Evolutionary conservation across 257 asterid species (phyloP), one percentile per base, ranked within the genome.

Genomic region (Nicotiana attenuata): DNA sequence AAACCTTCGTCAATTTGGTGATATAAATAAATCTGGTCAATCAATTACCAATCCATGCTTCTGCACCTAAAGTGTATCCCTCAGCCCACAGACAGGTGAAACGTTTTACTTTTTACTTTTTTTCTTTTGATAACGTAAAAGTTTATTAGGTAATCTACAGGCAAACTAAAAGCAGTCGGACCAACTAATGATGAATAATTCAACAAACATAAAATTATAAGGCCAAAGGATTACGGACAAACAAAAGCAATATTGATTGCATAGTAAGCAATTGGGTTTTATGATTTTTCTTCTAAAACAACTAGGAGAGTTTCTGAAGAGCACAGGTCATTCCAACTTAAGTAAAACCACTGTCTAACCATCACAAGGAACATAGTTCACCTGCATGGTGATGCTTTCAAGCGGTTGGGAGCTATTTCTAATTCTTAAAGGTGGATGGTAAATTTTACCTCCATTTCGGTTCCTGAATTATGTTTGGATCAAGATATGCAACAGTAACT

Each of bases 101-200:
- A 68, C 31, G 2, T 38, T 67, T 38, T 10, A 38, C 55, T 5
- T 68, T 38, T 68, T 66, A 4, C 52, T n/a, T 38, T n/a, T 19
- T 35, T n/a, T 68, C 55, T 68, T 38, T 38, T 6, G 77, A 0
- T 38, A 38, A 38, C 31, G 45, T 38, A 68, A 38, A 38, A 68
- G 10, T 68, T 68, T n/a, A 38, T 68, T 29, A 28, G 3, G 6
- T 35, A 68, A 68, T 3, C 77, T 29, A n/a, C 77, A 38, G 56
- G 31, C n/a, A 68, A 68, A 68, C 76, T 67, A 38, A 38, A 68
- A 68, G 31, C 31, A 38, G 13, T 68, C 56, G 2, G 5, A 68
- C 77, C 77, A 67, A 67, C 53, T 17, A 67, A 67, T 17, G 76
- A 67, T 67, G 76, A 67, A 67, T 67, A 67, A 67, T 33, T 22